These are phyloP conservation scores for Nidula microcarpa DNA, from an alignment of 768 basidiomycete genomes.

Conservation along the genomic window DNA sequence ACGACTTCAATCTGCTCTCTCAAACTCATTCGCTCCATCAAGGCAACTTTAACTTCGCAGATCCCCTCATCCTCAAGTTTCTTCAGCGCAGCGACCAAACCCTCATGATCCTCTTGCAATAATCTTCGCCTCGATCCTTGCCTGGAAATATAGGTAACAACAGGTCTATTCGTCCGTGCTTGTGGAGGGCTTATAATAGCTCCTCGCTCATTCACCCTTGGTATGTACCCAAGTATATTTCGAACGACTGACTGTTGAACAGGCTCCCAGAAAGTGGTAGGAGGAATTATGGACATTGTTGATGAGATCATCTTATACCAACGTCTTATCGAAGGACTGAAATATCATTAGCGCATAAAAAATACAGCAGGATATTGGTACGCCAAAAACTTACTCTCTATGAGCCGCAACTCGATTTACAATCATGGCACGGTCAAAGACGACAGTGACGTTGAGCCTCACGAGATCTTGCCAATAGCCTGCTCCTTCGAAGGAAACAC, in stretches of 20 bases:
- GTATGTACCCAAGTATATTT: background rate
- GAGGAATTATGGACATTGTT: constrained; percentile 17
- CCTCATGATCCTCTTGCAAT: constrained; percentile 13
- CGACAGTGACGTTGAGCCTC: constrained; percentile 36
- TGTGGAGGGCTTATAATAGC: background rate
- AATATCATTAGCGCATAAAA: too few species aligned
- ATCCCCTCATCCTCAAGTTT: constrained; percentile 15
- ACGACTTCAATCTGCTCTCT: constrained; percentile 14
- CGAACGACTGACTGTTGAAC: background rate
- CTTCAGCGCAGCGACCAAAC: constrained; percentile 16
- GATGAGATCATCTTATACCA: constrained; percentile 6
- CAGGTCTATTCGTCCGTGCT: background rate
- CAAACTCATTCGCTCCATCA: constrained; percentile 17
- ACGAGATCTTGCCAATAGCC: constrained; percentile 49
- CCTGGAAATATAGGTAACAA: constrained; percentile 2
- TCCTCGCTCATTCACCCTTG: background rate
- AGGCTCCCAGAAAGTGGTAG: background rate
- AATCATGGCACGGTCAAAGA: constrained; percentile 54
- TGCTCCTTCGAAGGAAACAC: background rate
- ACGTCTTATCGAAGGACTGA: too few species aligned
- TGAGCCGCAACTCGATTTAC: constrained; percentile 61
- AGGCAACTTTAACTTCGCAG: constrained; percentile 14
- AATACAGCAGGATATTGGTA: too few species aligned
- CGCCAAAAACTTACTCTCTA: constrained; percentile 20
- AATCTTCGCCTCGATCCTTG: constrained; percentile 8